A percentile compares a stretch with the other conserved stretches of the same genome.
phyloP scores from a whole-genome alignment of 192 early-diverging fungal species.

The Rhizoclosmatium globosum region DNA sequence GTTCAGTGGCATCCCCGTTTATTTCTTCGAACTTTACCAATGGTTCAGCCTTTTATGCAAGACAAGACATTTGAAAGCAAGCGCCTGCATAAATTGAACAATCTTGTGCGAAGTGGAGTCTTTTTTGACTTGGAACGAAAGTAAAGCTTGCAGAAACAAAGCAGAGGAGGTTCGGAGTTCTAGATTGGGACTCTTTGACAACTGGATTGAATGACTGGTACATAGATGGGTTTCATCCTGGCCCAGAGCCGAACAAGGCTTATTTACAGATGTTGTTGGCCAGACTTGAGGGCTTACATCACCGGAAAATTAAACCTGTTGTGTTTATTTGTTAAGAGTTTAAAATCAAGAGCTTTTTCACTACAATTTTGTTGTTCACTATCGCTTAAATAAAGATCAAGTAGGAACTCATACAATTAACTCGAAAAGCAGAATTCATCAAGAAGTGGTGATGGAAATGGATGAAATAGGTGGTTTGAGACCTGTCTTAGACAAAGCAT shows the following conservation, averaged over 20 bases:
- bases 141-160: too few species aligned
- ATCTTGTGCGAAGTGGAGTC: neutral
- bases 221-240: slow-evolving; percentile 8
- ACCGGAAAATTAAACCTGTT: too few species aligned
- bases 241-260: neutral
- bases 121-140: neutral
- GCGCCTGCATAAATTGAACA: neutral
- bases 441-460: too few species aligned
- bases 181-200: neutral
- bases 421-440: too few species aligned
- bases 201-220: neutral
- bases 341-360: too few species aligned
- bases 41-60: neutral
- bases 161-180: neutral
- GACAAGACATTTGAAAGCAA: neutral
- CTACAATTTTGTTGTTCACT: too few species aligned
- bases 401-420: too few species aligned
- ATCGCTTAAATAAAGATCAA: too few species aligned
- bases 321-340: too few species aligned
- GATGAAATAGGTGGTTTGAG: too few species aligned
- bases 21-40: neutral
- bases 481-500: too few species aligned
- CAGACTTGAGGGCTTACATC: neutral
- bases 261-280: slow-evolving; percentile 4
- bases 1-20: neutral